Percentiles rank a stretch among this genome's conserved stretches.
These are phyloP conservation scores for Paecilomyces sp. DNA, from an alignment of 2,329 filamentous ascomycete species.

Conservation along the genomic window DNA sequence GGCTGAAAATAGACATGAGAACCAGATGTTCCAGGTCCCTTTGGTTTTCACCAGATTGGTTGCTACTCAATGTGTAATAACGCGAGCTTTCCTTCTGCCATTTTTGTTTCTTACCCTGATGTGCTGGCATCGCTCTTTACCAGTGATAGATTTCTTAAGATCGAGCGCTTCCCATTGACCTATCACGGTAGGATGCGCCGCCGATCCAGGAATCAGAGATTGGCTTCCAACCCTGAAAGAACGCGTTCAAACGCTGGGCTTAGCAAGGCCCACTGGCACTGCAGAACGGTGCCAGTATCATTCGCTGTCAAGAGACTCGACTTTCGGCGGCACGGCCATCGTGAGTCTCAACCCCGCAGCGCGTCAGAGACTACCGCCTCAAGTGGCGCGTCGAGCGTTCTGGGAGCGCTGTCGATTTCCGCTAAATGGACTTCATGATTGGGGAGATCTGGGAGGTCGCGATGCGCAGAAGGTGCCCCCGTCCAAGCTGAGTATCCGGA, in stretches of 20 bases:
- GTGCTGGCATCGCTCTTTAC: slow-evolving; percentile 81
- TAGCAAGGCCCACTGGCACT: slow-evolving; percentile 11
- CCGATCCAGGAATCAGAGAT: slow-evolving; percentile 27
- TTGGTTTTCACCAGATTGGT: slow-evolving; percentile 1
- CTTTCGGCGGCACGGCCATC: slow-evolving; percentile 6
- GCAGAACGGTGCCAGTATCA: slow-evolving; percentile 14
- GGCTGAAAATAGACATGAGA: slow-evolving; percentile 1
- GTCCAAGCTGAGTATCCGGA: not conserved
- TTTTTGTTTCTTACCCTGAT: slow-evolving; percentile 45
- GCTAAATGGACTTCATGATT: slow-evolving; percentile 11
- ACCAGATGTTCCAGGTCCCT: not conserved
- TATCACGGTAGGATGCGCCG: slow-evolving; percentile 31
- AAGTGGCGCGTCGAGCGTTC: slow-evolving; percentile 4
- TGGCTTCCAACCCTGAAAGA: slow-evolving; percentile 12
- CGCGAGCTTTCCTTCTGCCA: slow-evolving; percentile 2
- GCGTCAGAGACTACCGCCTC: slow-evolving; percentile 12
- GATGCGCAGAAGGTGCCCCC: slow-evolving; percentile 5
- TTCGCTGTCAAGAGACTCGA: slow-evolving; percentile 5
- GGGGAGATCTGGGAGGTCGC: slow-evolving; percentile 5
- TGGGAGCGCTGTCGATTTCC: slow-evolving; percentile 7
- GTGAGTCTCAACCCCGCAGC: slow-evolving; percentile 18
- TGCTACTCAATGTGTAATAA: not conserved
- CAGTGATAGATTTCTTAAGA: slow-evolving; percentile 66
- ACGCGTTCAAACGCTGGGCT: slow-evolving; percentile 5
- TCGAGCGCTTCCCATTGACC: slow-evolving; percentile 46